Evolutionary conservation across 1,284 basidiomycete genomes (phyloP).

Genomic region (Leccinum solheimii): DNA sequence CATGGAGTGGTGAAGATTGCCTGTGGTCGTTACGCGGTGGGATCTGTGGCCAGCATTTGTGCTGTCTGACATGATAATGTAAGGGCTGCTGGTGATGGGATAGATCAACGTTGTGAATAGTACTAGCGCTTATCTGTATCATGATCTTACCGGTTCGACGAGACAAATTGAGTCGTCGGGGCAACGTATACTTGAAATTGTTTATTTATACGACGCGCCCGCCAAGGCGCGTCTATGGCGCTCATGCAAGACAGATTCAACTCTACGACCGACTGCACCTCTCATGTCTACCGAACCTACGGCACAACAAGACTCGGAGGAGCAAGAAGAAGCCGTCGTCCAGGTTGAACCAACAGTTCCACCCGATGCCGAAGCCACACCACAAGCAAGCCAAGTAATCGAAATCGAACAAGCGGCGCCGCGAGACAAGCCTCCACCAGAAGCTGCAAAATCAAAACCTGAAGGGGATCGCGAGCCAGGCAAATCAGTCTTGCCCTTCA

Average conservation of each 20-base stretch:
- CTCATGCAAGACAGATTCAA: slow-evolving; percentile 1
- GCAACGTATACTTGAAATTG: neutral
- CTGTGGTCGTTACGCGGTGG: slow-evolving; percentile 41
- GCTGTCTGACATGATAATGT: slow-evolving; percentile 10
- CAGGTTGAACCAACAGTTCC: slow-evolving; percentile 6
- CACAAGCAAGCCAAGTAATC: neutral
- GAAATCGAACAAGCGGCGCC: slow-evolving; percentile 8
- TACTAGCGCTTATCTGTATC: neutral
- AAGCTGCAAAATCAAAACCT: slow-evolving; percentile 11
- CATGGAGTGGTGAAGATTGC: slow-evolving; percentile 65
- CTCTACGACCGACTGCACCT: neutral
- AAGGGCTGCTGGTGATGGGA: neutral
- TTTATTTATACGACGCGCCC: slow-evolving; percentile 2
- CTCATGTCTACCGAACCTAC: slow-evolving; percentile 21
- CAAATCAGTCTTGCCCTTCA: slow-evolving; percentile 66
- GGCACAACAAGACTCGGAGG: slow-evolving; percentile 5
- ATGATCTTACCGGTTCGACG: no score
- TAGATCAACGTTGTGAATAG: neutral
- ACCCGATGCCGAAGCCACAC: slow-evolving; percentile 12
- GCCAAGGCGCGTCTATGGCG: slow-evolving; percentile 7
- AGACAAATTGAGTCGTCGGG: no score
- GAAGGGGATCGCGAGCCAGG: slow-evolving; percentile 50
- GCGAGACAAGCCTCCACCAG: slow-evolving; percentile 16
- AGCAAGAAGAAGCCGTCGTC: slow-evolving; percentile 2
- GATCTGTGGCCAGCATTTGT: slow-evolving; percentile 33